Evolutionary conservation across 257 asterid species (phyloP), one percentile per base, ranked within the genome.

Genomic region (Solanum neorickii): DNA sequence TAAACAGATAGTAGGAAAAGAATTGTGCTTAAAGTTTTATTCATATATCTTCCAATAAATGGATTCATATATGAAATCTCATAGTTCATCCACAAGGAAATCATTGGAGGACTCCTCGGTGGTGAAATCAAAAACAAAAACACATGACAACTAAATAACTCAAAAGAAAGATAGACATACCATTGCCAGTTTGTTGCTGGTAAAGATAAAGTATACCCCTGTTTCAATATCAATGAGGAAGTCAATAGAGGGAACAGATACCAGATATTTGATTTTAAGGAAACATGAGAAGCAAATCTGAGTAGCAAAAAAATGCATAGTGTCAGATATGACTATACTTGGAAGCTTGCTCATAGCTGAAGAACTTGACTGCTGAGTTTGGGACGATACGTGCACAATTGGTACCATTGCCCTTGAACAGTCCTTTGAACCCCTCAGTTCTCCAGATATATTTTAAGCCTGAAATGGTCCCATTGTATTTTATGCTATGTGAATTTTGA

Each of bases 281-380:
- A 65, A 66, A 41, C 65, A 25, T 66, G 65, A 39, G 44, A 84
- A 84, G 73, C 65, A 62, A 41, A 65, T 46, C 25, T 42, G 87
- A 66, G 62, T 31, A 10, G 62, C 42, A 80, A 80, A 80, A 56
- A 47, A 47, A 65, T 9, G 59, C 80, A 66, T 41, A 66, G 87
- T 84, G 77, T 87, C 83, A 33, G 31, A n/a, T 29, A 75, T 85
- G 86, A 66, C 60, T 93, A 86, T 95, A 97, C 99, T 96, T 96
- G 92, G 99, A 95, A 72, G 99, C 99, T 89, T 97, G 99, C 96
- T 97, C 99, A 75, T 97, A 97, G 96, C 99, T 97, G 94, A 97
- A 97, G 96, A 97, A 97, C 93, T 97, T 97, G 70, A 97, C 99
- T 11, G 99, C 99, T 68, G 99, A 97, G 89, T 97, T 97, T 62